phyloP scores from a whole-genome alignment of 2,329 filamentous ascomycete species.

The Curvularia eragrostidis region DNA sequence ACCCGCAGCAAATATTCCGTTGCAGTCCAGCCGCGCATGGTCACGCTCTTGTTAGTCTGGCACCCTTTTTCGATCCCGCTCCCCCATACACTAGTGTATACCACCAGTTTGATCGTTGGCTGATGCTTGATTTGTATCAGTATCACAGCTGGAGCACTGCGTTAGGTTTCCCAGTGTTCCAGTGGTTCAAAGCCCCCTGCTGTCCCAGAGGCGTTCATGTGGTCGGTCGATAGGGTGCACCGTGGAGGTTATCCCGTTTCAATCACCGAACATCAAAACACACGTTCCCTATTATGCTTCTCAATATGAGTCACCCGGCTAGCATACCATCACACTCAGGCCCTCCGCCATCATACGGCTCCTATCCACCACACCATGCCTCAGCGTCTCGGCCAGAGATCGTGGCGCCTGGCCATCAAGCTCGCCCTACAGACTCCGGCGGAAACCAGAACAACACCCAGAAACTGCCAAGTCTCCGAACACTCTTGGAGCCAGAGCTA shows the following conservation, averaged over 20 bases:
- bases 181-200: slow-evolving; percentile 36
- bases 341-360: slow-evolving; percentile 38
- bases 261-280: slow-evolving; percentile 34
- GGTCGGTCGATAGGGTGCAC: slow-evolving; percentile 39
- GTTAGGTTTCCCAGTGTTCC: slow-evolving; percentile 36
- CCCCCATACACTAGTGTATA: slow-evolving; percentile 41
- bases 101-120: slow-evolving; percentile 38
- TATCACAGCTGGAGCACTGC: slow-evolving; percentile 34
- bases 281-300: slow-evolving; percentile 51
- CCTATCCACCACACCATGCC: slow-evolving; percentile 37
- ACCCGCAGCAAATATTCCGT: slow-evolving; percentile 41
- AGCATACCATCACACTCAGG: slow-evolving; percentile 82
- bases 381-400: slow-evolving; percentile 39
- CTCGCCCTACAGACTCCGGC: slow-evolving; percentile 34
- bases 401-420: slow-evolving; percentile 32
- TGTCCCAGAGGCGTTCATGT: slow-evolving; percentile 43
- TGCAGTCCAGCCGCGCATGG: slow-evolving; percentile 43
- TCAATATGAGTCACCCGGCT: slow-evolving; percentile 80
- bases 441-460: slow-evolving; percentile 40
- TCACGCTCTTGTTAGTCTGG: slow-evolving; percentile 39
- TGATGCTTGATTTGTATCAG: slow-evolving; percentile 44
- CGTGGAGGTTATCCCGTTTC: slow-evolving; percentile 42
- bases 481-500: slow-evolving; percentile 46
- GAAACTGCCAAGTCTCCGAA: slow-evolving; percentile 48
- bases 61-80: slow-evolving; percentile 30